phyloP scores from a whole-genome alignment of 2,329 filamentous ascomycete genomes.

The Exophiala aquamarina region DNA sequence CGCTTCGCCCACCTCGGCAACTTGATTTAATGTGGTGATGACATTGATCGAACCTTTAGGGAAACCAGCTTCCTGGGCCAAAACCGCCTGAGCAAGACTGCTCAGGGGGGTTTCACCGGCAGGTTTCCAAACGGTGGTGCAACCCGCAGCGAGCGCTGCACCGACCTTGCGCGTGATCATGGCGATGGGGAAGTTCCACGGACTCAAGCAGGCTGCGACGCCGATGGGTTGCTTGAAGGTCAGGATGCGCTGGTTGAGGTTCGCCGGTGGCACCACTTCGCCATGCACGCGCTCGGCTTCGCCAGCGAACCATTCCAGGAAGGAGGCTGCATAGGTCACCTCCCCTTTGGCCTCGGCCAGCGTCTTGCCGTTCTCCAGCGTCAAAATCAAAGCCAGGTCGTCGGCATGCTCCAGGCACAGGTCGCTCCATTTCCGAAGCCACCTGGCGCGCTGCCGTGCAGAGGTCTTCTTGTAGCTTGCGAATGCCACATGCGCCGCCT shows the following conservation, averaged over 20 bases:
- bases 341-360: conserved; percentile 51
- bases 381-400: conserved; percentile 55
- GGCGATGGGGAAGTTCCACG: conserved; percentile 84
- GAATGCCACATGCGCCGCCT: conserved; percentile 72
- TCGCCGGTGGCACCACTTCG: conserved; percentile 58
- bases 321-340: conserved; percentile 48
- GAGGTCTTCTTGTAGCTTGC: conserved; percentile 61
- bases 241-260: conserved; percentile 71
- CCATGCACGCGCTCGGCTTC: conserved; percentile 52
- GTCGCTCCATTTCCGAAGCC: conserved; percentile 68
- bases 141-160: conserved; percentile 40
- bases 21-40: conserved; percentile 64
- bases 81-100: conserved; percentile 32
- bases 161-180: conserved; percentile 57
- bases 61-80: conserved; percentile 37
- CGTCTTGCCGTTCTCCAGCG: conserved; percentile 63
- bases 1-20: conserved; percentile 66
- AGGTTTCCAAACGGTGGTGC: conserved; percentile 40
- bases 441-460: conserved; percentile 59
- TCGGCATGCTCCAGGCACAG: conserved; percentile 65
- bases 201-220: conserved; percentile 79
- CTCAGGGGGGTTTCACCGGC: conserved; percentile 38
- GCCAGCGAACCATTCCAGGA: conserved; percentile 54
- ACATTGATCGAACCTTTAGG: conserved; percentile 38
- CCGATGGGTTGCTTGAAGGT: conserved; percentile 83